These are phyloP conservation scores for Fusarium liriodendri DNA, from an alignment of 2,329 filamentous ascomycete species.

Conservation along the genomic window DNA sequence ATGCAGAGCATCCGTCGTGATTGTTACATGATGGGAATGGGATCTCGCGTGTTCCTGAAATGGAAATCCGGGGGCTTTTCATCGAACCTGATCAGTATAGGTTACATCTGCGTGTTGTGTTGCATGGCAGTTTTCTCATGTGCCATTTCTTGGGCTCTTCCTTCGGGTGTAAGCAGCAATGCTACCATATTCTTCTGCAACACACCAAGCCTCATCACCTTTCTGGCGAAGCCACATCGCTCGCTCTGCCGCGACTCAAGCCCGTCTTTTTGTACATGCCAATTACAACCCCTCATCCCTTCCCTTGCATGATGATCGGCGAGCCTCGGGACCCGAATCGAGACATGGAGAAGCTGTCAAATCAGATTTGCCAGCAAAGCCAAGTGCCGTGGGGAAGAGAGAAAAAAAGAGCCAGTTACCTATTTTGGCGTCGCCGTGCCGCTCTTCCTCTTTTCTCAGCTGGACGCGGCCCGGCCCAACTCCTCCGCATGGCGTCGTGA, in stretches of 20 bases:
- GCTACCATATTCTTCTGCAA: not conserved
- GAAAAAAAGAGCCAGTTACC: not conserved
- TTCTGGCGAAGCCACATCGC: not conserved
- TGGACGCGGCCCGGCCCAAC: slow-evolving; percentile 10
- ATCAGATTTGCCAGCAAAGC: slow-evolving; percentile 14
- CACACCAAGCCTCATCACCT: not conserved
- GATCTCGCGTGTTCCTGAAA: not conserved
- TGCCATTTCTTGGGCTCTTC: not conserved
- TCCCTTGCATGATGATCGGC: slow-evolving; percentile 35
- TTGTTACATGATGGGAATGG: not conserved
- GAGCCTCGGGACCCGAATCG: slow-evolving; percentile 13
- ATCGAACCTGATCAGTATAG: not conserved
- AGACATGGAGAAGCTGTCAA: slow-evolving; percentile 23
- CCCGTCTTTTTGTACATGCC: slow-evolving; percentile 9
- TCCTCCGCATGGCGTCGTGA: not conserved
- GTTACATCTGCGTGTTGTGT: not conserved
- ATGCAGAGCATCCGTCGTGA: slow-evolving; percentile 10
- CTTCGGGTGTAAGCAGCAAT: not conserved
- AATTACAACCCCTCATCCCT: slow-evolving; percentile 13
- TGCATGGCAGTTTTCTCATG: not conserved
- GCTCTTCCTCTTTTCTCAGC: slow-evolving; percentile 2
- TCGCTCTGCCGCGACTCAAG: not conserved
- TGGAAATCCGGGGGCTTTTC: not conserved
- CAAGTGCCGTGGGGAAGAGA: not conserved
- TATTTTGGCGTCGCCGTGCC: not conserved